A percentile compares a stretch with the other conserved stretches of the same genome.
phyloP scores from a whole-genome alignment of 2,329 filamentous ascomycete species.

The Ascocoryne sarcoides region DNA sequence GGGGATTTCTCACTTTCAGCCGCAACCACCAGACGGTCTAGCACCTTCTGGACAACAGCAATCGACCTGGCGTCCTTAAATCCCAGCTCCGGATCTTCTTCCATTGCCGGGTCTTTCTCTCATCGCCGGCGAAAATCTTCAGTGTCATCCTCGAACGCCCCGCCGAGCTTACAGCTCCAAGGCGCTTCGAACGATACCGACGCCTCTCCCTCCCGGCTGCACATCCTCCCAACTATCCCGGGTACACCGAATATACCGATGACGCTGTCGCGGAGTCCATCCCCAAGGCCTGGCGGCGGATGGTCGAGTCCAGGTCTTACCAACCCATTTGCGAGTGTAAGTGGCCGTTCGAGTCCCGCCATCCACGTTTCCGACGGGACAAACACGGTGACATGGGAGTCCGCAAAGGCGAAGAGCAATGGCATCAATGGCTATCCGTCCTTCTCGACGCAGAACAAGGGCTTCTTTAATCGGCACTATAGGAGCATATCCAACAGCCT shows the following conservation, averaged over 20 bases:
- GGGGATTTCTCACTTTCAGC: too few relatives aligned
- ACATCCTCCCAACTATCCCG: conserved; percentile 25
- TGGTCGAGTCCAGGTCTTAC: conserved; percentile 80
- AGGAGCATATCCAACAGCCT: conserved; percentile 71
- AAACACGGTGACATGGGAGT: conserved; percentile 68
- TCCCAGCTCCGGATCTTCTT: conserved; percentile 39
- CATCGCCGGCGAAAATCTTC: conserved; percentile 31
- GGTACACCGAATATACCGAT: conserved; percentile 53
- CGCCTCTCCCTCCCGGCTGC: conserved; percentile 10
- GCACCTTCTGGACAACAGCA: conserved; percentile 26
- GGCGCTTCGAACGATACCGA: conserved; percentile 10
- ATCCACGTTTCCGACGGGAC: conserved; percentile 12
- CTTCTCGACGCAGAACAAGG: conserved; percentile 72
- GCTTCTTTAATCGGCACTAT: conserved; percentile 81
- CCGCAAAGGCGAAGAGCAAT: conserved; percentile 67
- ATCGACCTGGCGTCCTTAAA: conserved; percentile 44
- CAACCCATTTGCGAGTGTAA: conserved; percentile 47
- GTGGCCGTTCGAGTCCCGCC: conserved; percentile 59
- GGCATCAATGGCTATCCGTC: conserved; percentile 68
- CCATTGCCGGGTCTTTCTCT: conserved; percentile 29
- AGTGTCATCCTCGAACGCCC: conserved; percentile 27
- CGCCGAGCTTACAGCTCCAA: conserved; percentile 19
- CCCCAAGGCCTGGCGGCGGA: conserved; percentile 72
- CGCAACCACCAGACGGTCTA: conserved; percentile 22
- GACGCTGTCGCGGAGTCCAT: conserved; percentile 82